phyloP scores from a whole-genome alignment of 140 eudicot genomes.

The Oenanthe javanica region DNA sequence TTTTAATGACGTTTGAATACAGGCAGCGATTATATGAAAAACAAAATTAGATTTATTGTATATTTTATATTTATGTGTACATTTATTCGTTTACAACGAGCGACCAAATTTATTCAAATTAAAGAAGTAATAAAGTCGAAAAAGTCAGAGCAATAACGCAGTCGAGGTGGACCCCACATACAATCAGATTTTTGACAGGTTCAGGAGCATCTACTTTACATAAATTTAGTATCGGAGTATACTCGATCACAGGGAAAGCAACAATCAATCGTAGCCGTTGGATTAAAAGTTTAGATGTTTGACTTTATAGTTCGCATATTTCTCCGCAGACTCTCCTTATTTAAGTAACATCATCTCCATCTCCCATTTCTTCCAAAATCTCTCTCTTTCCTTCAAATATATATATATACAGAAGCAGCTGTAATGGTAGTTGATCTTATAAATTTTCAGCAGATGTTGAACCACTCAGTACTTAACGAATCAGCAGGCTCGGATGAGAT shows the following conservation, averaged over 20 bases:
- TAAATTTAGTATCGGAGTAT: too few relatives aligned
- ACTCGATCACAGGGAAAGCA: background rate
- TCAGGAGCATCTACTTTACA: background rate
- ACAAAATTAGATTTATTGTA: too few relatives aligned
- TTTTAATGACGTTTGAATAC: too few relatives aligned
- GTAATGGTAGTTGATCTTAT: background rate
- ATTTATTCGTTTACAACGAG: too few relatives aligned
- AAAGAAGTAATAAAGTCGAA: background rate
- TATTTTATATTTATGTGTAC: too few relatives aligned
- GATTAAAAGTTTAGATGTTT: background rate
- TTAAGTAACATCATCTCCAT: background rate
- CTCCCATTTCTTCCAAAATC: background rate
- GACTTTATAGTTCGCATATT: slow-evolving; percentile 1
- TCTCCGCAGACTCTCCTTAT: background rate
- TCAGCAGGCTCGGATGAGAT: background rate
- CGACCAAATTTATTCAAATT: too few relatives aligned
- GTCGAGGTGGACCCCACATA: background rate
- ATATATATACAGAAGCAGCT: background rate
- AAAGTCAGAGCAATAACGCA: slow-evolving; percentile 3
- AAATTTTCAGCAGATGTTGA: background rate
- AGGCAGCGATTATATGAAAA: too few relatives aligned
- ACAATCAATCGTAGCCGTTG: background rate
- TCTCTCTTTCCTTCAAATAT: background rate
- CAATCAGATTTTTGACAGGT: background rate
- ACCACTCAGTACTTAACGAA: background rate